Percentiles rank a stretch among this genome's conserved stretches.
Conservation (phyloP, 768 basidiomycete species). For the Kwoniella newhampshirensis region DNA sequence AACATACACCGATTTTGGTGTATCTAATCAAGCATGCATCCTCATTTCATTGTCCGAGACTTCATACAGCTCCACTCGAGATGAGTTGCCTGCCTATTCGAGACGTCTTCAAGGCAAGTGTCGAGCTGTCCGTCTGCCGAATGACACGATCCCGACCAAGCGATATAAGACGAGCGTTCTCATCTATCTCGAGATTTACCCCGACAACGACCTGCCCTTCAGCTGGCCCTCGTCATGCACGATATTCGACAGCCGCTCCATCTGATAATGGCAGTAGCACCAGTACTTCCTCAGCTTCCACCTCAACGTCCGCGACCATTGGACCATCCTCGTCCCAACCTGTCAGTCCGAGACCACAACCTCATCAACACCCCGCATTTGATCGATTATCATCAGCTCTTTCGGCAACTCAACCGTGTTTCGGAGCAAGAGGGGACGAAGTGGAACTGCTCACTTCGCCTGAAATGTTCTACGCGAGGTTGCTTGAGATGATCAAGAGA, state of each 20-base stretch:
- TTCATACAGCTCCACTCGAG: neutral
- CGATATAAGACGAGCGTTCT: too few relatives aligned
- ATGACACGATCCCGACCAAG: too few relatives aligned
- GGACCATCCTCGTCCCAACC: too few relatives aligned
- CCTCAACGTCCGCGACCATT: neutral
- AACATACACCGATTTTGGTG: too few relatives aligned
- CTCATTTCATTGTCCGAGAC: too few relatives aligned
- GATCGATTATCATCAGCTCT: constrained; percentile 22
- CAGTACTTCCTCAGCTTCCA: constrained; percentile 1
- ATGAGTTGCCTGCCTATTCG: neutral
- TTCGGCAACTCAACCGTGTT: constrained; percentile 47
- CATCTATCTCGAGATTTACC: too few relatives aligned
- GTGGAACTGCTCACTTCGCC: constrained; percentile 64
- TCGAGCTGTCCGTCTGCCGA: neutral
- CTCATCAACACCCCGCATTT: constrained; percentile 31
- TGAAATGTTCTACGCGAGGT: constrained; percentile 59
- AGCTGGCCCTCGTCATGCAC: neutral
- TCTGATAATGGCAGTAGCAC: neutral
- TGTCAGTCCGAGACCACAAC: constrained; percentile 10
- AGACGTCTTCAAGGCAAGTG: neutral
- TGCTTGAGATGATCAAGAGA: constrained; percentile 71
- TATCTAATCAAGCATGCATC: too few relatives aligned
- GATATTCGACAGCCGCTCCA: constrained; percentile 2
- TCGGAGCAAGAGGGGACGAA: constrained; percentile 54
- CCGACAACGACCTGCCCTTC: neutral